These are phyloP conservation scores for Climacium dendroides DNA, from an alignment of 225 moss, liverwort and hornwort species.

Conservation along the genomic window DNA sequence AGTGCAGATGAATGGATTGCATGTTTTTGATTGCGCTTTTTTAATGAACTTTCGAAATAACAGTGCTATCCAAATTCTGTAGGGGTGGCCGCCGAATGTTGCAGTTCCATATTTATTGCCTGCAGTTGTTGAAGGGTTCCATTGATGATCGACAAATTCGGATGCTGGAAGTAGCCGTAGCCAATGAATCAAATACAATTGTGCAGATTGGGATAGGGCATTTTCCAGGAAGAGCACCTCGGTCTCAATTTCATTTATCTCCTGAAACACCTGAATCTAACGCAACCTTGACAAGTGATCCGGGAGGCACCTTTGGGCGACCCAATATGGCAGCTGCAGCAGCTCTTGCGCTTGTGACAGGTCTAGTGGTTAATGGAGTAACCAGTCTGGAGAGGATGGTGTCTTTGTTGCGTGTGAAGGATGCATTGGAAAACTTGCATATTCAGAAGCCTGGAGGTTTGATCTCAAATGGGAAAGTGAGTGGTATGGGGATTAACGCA, in stretches of 20 bases:
- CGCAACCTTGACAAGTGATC: constrained; percentile 45
- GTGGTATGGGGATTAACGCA: constrained; percentile 36
- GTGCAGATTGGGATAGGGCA: constrained; percentile 65
- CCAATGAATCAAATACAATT: constrained; percentile 52
- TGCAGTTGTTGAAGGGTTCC: constrained; percentile 75
- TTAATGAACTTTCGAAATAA: not conserved
- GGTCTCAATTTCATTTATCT: constrained; percentile 67
- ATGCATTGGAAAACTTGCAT: constrained; percentile 69
- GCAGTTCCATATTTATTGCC: constrained; percentile 83
- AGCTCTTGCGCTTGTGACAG: constrained; percentile 65
- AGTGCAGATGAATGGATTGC: not conserved
- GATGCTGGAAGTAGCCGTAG: constrained; percentile 87
- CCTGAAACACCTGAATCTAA: constrained; percentile 74
- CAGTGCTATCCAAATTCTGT: constrained; percentile 7
- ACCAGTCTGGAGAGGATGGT: constrained; percentile 84
- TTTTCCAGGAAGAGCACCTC: constrained; percentile 58
- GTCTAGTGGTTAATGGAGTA: constrained; percentile 71
- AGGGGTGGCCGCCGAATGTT: constrained; percentile 75
- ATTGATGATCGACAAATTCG: constrained; percentile 84
- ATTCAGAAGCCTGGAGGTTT: constrained; percentile 47
- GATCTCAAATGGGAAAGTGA: constrained; percentile 60
- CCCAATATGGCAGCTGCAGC: constrained; percentile 68
- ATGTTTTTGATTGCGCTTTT: not conserved
- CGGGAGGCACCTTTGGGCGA: constrained; percentile 52
- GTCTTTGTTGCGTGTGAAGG: constrained; percentile 70